A percentile compares a stretch with the other conserved stretches of the same genome.
Evolutionary conservation across 139 green algal genomes (phyloP).

Genomic region (Mesotaenium endlicherianum): DNA sequence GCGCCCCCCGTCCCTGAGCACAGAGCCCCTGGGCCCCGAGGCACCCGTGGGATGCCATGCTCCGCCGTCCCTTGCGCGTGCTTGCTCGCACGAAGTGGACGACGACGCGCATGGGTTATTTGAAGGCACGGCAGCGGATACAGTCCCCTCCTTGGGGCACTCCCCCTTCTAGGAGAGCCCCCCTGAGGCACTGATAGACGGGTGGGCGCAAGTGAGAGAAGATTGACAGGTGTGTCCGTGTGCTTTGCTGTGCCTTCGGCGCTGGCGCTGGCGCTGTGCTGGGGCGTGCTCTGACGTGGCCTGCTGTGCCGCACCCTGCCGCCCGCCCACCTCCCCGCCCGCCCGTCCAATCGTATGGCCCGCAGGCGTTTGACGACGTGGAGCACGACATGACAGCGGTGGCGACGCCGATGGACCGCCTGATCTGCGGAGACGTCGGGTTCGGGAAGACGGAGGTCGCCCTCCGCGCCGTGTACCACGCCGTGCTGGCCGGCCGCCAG

Average conservation of each 20-base stretch:
- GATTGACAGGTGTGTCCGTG: background rate
- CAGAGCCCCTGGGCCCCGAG: too few species aligned
- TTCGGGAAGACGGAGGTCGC: slow-evolving; percentile 65
- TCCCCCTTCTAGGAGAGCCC: background rate
- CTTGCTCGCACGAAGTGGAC: too few species aligned
- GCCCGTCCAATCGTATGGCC: background rate
- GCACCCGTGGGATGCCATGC: too few species aligned
- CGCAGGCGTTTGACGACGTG: slow-evolving; percentile 47
- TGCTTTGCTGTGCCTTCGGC: background rate
- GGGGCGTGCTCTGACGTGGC: background rate
- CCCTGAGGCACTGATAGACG: background rate
- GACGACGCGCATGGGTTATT: too few species aligned
- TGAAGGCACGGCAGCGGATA: too few species aligned
- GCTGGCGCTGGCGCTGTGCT: background rate
- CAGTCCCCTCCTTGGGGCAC: too few species aligned
- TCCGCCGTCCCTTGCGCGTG: too few species aligned
- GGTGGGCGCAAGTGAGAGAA: background rate
- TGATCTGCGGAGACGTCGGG: slow-evolving; percentile 60
- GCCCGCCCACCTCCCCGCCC: background rate
- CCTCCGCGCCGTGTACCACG: slow-evolving; percentile 54
- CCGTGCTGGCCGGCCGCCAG: slow-evolving; percentile 25
- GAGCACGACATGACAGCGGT: slow-evolving; percentile 46
- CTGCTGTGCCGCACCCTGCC: background rate
- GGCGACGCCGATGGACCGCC: slow-evolving; percentile 56
- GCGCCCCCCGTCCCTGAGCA: too few species aligned